A percentile compares a stretch with the other conserved stretches of the same genome.
These are phyloP conservation scores for Dactylellina drechsleri DNA, from an alignment of 2,329 filamentous ascomycete species.

Conservation along the genomic window DNA sequence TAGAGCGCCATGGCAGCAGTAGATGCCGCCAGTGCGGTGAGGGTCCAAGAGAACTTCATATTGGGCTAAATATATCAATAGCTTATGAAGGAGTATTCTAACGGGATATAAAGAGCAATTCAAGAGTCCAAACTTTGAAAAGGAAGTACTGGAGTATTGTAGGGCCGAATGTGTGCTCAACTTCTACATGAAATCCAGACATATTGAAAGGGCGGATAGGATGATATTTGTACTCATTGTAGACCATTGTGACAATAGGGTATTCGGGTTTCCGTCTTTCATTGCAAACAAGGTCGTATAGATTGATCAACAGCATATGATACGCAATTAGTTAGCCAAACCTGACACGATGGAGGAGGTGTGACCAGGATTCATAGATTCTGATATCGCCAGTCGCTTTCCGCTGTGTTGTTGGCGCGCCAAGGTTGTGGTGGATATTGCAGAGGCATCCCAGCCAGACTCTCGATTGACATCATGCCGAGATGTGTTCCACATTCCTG, in stretches of 20 bases:
- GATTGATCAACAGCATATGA: constrained; percentile 34
- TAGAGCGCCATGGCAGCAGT: constrained; percentile 50
- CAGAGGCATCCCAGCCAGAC: constrained; percentile 21
- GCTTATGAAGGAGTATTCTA: constrained; percentile 5
- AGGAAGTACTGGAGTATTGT: background rate
- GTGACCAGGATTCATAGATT: background rate
- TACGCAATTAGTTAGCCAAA: constrained; percentile 49
- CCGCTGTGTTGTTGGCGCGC: constrained; percentile 41
- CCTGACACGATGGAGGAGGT: constrained; percentile 6
- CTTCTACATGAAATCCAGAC: background rate
- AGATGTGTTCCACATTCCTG: constrained; percentile 48
- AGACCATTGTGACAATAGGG: too few relatives aligned
- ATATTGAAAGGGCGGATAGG: constrained; percentile 14
- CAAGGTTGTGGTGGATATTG: constrained; percentile 44
- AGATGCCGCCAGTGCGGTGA: constrained; percentile 40
- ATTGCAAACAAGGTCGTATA: background rate
- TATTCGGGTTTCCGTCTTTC: too few relatives aligned
- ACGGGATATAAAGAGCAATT: constrained; percentile 31
- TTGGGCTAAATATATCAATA: background rate
- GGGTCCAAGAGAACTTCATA: constrained; percentile 48
- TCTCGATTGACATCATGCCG: constrained; percentile 46
- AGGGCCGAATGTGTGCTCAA: background rate
- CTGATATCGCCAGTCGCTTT: constrained; percentile 23
- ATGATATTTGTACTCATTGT: constrained; percentile 33
- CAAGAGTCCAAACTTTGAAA: constrained; percentile 3